Conservation (phyloP, 2,329 filamentous ascomycete species). For the Colletotrichum echinochloae region DNA sequence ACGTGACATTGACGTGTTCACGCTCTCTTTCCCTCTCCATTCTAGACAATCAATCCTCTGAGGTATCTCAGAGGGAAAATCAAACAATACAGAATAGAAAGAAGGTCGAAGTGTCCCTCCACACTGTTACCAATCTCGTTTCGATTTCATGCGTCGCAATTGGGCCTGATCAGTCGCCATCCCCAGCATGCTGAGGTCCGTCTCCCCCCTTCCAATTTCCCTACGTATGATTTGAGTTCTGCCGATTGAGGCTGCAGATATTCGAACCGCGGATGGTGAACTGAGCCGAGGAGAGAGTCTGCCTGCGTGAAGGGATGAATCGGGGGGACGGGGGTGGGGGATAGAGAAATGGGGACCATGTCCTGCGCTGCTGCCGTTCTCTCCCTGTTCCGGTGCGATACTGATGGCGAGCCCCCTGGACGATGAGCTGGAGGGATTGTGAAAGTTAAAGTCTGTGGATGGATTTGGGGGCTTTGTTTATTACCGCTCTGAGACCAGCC, state of each 20-base stretch:
- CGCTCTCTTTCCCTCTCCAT: not conserved
- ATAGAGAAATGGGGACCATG: slow-evolving; percentile 7
- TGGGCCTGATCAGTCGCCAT: slow-evolving; percentile 2
- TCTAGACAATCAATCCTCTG: not conserved
- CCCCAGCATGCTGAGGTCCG: not conserved
- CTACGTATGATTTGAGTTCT: slow-evolving; percentile 32
- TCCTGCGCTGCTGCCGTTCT: slow-evolving; percentile 6
- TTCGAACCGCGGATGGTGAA: slow-evolving; percentile 14
- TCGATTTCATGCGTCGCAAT: slow-evolving; percentile 25
- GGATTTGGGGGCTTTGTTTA: slow-evolving; percentile 41
- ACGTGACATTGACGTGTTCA: slow-evolving; percentile 3
- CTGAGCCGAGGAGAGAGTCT: slow-evolving; percentile 4
- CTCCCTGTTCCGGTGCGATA: slow-evolving; percentile 11
- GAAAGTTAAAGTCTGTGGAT: slow-evolving; percentile 40
- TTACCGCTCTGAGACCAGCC: slow-evolving; percentile 39
- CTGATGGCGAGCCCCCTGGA: slow-evolving; percentile 35
- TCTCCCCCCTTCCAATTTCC: not conserved
- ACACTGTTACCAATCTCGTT: slow-evolving; percentile 35
- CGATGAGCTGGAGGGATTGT: slow-evolving; percentile 40
- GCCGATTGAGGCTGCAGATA: slow-evolving; percentile 20
- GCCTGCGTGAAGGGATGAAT: slow-evolving; percentile 6
- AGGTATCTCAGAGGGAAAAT: not conserved
- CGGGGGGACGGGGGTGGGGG: slow-evolving; percentile 6
- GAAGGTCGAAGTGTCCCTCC: slow-evolving; percentile 26
- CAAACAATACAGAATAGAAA: too few species aligned